Base-by-base conservation (phyloP, 73 alveolate species). In the Paramecium biaurelia region DNA sequence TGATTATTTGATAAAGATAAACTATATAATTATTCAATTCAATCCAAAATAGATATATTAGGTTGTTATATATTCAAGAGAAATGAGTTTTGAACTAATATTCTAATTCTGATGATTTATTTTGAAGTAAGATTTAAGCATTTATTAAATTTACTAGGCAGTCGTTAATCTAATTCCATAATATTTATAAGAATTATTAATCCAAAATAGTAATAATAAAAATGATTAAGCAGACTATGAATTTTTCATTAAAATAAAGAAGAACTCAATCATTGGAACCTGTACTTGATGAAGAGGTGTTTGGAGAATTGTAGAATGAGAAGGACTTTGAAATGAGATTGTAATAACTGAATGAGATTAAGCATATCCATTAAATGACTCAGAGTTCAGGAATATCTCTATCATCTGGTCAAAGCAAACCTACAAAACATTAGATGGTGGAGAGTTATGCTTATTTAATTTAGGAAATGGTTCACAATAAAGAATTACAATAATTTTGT, bases 401-500 rank as follows among this genome's bases (percentile, higher is more conserved):
- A 49, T 63, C 84, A 30, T 63, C 84, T 4, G 26, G 26, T 63
- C 41, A 49, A 9, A 63, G 84, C 24, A 63, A 26, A n/a, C 84
- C 53, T 24, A 2, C 49, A 2, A 63, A 63, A 24, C 84, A 63
- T 32, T 24, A 63, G 28, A 63, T 32, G 45, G 9, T 63, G 84
- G 84, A 63, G 28, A 63, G 84, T 32, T 74, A 74, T 34, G 57
- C 87, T 14, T 7, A 41, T 41, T 74, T 74, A 15, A 74, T 74
- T 11, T 74, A 74, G 6, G 37, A 74, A 68, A 41, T 41, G 57
- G 87, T 37, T 74, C 32, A 37, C 4, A 37, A 37, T 18, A 74
- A 74, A 21, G 87, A 74, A 74, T 74, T 74, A 37, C 74, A 43
- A 24, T n/a, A 42, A 42, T 79, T 79, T 30, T 79, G 90, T 18